Base-by-base conservation (phyloP, 1,284 basidiomycete species). In the Farysia itapuensis region DNA sequence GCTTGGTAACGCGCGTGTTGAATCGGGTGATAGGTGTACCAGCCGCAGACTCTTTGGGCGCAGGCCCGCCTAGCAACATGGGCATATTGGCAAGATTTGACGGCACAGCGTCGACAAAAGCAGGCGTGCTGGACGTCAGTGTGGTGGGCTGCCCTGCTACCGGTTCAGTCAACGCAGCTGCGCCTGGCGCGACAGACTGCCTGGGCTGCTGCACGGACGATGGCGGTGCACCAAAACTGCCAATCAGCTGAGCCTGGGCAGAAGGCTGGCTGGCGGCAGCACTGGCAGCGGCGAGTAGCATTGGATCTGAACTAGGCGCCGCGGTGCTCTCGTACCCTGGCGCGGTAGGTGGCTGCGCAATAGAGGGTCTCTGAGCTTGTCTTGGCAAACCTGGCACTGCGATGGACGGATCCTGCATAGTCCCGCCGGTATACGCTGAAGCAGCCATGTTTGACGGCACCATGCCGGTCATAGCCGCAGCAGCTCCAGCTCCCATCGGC, bases 1-100 rank as follows among this genome's bases (percentile, higher is more conserved):
- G 82, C 40, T 82, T 78, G 8, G 83, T 82, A 37, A 89, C 81
- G 15, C 81, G 80, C 5, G 87, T 89, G 39, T 84, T 82, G 25
- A 81, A 79, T 20, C 82, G 81, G 71, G 85, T 85, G 44, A 85
- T 79, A 7, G 80, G 79, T 12, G 79, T 81, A 67, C 64, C 69
- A 22, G 63, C 51, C 5, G 63, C 69, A 12, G 67, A 70, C 43
- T 53, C 44, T 15, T 59, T 44, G 0, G 66, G 72, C 0, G 77
- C 78, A 9, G 78, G 53, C 20, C 68, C 70, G 26, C 70, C 78
- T 44, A 53, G 79, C 43, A 56, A 78, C 40, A 75, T 63, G n/a
- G 69, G 67, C 22, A 53, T 49, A 41, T 54, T 47, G 41, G 58
- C 45, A 20, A 58, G 41, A 21, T 78, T 43, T 78, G 75, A 18